Evolutionary conservation across 331 rosid genomes (phyloP).

Genomic region (Malus hybrid): DNA sequence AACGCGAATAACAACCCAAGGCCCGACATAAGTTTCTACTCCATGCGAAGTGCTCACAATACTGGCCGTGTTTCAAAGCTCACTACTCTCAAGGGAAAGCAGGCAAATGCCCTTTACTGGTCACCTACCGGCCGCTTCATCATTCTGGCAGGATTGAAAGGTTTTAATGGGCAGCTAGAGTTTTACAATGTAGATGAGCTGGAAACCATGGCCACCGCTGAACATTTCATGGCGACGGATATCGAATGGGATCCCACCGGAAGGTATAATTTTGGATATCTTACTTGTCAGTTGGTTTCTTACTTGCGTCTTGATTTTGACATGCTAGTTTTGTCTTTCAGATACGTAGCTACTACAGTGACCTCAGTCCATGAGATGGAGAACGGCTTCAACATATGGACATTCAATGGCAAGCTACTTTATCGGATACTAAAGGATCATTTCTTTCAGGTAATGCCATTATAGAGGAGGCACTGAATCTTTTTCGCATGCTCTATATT

Average conservation of each 20-base stretch:
- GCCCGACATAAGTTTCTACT: constrained; percentile 79
- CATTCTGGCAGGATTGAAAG: constrained; percentile 80
- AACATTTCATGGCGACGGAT: constrained; percentile 90
- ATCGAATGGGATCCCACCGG: constrained; percentile 98
- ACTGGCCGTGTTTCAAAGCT: constrained; percentile 73
- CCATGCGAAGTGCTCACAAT: constrained; percentile 60
- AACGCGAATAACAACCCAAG: constrained; percentile 37
- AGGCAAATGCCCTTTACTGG: constrained; percentile 91
- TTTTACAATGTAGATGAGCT: constrained; percentile 85
- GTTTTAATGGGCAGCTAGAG: constrained; percentile 71
- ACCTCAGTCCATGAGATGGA: constrained; percentile 95
- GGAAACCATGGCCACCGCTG: constrained; percentile 85
- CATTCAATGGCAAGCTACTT: constrained; percentile 81
- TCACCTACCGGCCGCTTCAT: constrained; percentile 75
- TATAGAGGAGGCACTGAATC: not conserved
- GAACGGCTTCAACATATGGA: constrained; percentile 85
- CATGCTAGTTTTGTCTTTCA: constrained; percentile 15
- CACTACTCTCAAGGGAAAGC: constrained; percentile 76
- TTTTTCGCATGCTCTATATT: not conserved
- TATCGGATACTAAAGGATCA: constrained; percentile 71
- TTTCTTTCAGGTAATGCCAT: constrained; percentile 60
- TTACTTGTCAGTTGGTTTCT: not conserved
- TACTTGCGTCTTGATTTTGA: not conserved
- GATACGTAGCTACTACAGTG: constrained; percentile 80
- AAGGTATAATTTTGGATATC: constrained; percentile 39